Evolutionary conservation across 225 moss, liverwort and hornwort genomes (phyloP), one percentile per base, ranked within the genome.

Genomic region (Sphagnum contortum): DNA sequence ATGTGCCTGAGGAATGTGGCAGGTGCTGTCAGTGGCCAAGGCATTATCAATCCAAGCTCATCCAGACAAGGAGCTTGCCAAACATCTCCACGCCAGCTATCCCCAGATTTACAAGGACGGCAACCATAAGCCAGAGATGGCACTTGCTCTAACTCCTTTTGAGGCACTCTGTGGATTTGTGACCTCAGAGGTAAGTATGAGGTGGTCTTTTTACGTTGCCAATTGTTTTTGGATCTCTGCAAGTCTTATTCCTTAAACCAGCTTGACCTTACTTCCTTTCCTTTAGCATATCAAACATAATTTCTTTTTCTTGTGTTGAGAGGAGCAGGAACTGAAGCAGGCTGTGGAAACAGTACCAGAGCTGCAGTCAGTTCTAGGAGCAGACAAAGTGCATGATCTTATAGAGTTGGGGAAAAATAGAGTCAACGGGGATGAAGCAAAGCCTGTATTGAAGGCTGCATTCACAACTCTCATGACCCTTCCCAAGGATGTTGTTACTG

Each of bases 81-180:
- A 83, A 76, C 52, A 57, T 45, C 77, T 94, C 60, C 81, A 80
- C 47, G 61, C 55, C 52, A 68, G 57, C 48, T 79, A 92, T 48
- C 88, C 90, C 5, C 64, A 96, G 9, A 71, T 85, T n/a, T 96
- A 96, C 83, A 96, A 92, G 77, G 96, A 96, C 66, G 68, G 83
- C 49, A 96, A 96, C 66, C 96, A 96, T 65, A 96, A 96, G 76
- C 96, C 96, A 47, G 92, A 96, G 67, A 96, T 96, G 96, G 96
- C 96, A 50, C 72, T 96, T 68, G 92, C 92, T 2, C 75, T 96
- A 45, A 88, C 96, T 14, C 74, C 81, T 48, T 96, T 96, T 60
- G 92, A 96, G 54, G 92, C 92, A 44, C 76, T 96, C 7, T 96
- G 96, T 55, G 88, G 96, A 2, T 96, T 96, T 50, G 69, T 92